Conservation (phyloP, 352 stramenopile species). For the Phytopythium ostracodes region DNA sequence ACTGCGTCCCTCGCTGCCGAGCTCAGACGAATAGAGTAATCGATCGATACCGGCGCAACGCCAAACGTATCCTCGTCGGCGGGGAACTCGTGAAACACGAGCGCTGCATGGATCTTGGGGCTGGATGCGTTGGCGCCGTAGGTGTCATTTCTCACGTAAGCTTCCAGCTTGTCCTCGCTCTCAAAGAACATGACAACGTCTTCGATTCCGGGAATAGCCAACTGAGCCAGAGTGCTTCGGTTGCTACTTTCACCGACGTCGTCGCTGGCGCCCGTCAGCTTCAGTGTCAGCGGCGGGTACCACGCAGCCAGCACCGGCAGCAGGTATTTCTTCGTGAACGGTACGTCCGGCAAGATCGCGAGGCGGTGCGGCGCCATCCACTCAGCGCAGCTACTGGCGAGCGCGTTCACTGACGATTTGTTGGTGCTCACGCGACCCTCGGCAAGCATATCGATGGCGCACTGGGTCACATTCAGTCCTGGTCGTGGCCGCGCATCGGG, state of each 20-base stretch:
- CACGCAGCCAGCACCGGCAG: constrained; percentile 27
- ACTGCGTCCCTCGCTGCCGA: constrained; percentile 14
- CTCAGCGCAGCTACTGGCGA: constrained; percentile 10
- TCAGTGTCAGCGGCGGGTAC: constrained; percentile 32
- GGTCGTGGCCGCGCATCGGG: constrained; percentile 2
- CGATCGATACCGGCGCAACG: constrained; percentile 12
- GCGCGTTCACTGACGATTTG: constrained; percentile 2
- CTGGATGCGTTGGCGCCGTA: constrained; percentile 25
- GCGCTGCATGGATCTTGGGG: constrained; percentile 40
- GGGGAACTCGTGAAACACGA: constrained; percentile 32
- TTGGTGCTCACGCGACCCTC: constrained; percentile 2
- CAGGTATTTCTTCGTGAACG: constrained; percentile 46
- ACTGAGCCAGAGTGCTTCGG: not conserved
- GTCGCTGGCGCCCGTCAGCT: not conserved
- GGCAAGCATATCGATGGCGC: constrained; percentile 8
- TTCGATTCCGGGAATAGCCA: constrained; percentile 31
- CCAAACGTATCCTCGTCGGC: constrained; percentile 18
- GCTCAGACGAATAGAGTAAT: constrained; percentile 40
- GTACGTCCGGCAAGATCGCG: constrained; percentile 21
- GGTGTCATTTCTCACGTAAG: constrained; percentile 24
- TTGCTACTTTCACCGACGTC: constrained; percentile 2
- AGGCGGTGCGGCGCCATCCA: constrained; percentile 19
- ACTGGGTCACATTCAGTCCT: not conserved
- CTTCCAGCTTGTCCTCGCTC: constrained; percentile 24
- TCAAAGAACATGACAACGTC: constrained; percentile 38